Percentiles rank a stretch among this genome's conserved stretches.
These are phyloP conservation scores for Colletotrichum euphorbiae DNA, from an alignment of 2,329 filamentous ascomycete species.

Conservation along the genomic window DNA sequence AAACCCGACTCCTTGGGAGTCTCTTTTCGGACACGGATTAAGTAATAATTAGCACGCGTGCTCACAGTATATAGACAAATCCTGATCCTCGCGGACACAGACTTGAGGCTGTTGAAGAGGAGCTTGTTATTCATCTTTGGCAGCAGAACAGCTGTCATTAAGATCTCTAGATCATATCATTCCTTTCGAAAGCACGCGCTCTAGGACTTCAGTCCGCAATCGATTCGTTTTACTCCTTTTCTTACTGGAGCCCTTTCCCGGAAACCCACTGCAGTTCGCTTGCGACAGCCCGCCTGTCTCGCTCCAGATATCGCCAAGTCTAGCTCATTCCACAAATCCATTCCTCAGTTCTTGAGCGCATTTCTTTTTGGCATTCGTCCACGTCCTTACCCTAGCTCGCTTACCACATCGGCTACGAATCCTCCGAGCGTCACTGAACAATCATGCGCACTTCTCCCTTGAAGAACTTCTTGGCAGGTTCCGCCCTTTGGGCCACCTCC, in stretches of 20 bases:
- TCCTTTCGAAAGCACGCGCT: neutral
- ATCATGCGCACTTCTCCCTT: slow-evolving; percentile 23
- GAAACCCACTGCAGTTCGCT: slow-evolving; percentile 11
- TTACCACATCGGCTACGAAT: slow-evolving; percentile 13
- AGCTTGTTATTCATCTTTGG: slow-evolving; percentile 14
- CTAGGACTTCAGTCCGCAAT: slow-evolving; percentile 1
- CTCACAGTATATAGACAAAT: slow-evolving; percentile 26
- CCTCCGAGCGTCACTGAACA: neutral
- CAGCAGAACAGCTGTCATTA: neutral
- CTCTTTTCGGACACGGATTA: too few species aligned
- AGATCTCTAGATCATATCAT: slow-evolving; percentile 2
- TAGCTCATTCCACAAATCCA: slow-evolving; percentile 19
- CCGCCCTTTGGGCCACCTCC: slow-evolving; percentile 22
- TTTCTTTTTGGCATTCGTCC: neutral
- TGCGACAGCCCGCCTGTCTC: slow-evolving; percentile 17
- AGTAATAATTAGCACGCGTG: too few species aligned
- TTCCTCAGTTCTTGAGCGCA: slow-evolving; percentile 11
- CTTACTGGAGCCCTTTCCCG: neutral
- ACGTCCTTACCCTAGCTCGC: neutral
- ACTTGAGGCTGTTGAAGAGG: neutral
- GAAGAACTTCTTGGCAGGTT: slow-evolving; percentile 28
- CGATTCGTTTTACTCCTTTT: slow-evolving; percentile 18
- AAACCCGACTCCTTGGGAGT: slow-evolving; percentile 13
- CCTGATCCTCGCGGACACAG: neutral
- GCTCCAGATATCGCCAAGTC: slow-evolving; percentile 2